A percentile compares a stretch with the other conserved stretches of the same genome.
Evolutionary conservation across 176 grass and related monocot genomes (phyloP).

Genomic region (Leersia perrieri): DNA sequence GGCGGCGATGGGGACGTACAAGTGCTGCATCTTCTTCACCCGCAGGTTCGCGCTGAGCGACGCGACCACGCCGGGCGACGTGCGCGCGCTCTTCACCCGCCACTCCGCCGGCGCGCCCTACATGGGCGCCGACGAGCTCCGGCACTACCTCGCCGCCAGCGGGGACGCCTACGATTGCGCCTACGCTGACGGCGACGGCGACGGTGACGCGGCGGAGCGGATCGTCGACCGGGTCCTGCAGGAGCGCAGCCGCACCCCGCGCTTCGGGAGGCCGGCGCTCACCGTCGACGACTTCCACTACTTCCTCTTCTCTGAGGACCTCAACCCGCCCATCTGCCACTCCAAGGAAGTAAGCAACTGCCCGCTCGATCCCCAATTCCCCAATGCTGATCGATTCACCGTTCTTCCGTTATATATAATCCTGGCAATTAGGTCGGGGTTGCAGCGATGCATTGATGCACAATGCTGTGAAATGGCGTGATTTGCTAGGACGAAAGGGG

Average conservation of each 20-base stretch:
- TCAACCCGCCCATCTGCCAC: conserved; percentile 62
- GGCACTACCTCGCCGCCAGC: conserved; percentile 51
- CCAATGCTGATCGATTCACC: neutral
- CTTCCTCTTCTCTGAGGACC: conserved; percentile 73
- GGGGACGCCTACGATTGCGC: too few species aligned
- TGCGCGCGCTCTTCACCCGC: conserved; percentile 49
- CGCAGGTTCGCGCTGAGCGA: conserved; percentile 60
- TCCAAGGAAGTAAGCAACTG: conserved; percentile 34
- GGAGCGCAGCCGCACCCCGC: conserved; percentile 51
- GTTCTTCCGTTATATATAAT: neutral
- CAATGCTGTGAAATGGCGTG: neutral
- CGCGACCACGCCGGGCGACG: conserved; percentile 61
- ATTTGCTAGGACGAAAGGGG: neutral
- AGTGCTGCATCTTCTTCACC: conserved; percentile 87
- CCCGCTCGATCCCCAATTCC: neutral
- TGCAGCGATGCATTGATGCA: neutral
- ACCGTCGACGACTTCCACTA: conserved; percentile 70
- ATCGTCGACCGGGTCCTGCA: conserved; percentile 55
- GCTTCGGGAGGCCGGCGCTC: conserved; percentile 48
- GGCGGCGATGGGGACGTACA: conserved; percentile 62
- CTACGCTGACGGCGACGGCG: conserved; percentile 20
- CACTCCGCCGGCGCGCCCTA: conserved; percentile 51
- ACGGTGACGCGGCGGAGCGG: conserved; percentile 42
- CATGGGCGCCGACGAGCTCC: conserved; percentile 65
- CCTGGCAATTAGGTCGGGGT: too few species aligned